Evolutionary conservation across 305 asterid species (phyloP).

Genomic region (Rubia peregrina): DNA sequence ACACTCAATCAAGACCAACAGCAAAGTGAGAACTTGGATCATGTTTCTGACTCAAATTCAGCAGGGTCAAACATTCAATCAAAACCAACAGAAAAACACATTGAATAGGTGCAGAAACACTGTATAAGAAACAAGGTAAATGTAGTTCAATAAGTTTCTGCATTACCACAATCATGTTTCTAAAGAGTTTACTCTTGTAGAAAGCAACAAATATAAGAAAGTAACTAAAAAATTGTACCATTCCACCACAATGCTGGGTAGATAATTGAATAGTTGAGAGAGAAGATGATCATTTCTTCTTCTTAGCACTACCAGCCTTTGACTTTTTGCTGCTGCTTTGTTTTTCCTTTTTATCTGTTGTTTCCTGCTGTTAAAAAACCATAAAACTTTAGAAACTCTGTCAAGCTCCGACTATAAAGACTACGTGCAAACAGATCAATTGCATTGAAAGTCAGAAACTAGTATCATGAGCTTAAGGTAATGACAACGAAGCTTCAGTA

Average conservation of each 20-base stretch:
- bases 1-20: not conserved
- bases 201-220: not conserved
- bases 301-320: slow-evolving; percentile 50
- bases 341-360: slow-evolving; percentile 44
- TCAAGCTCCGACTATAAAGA: not conserved
- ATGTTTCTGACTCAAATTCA: too few species aligned
- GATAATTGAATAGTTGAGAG: not conserved
- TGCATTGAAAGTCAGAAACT: not conserved
- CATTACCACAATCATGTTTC: slow-evolving; percentile 3
- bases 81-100: not conserved
- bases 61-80: not conserved
- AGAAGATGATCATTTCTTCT: slow-evolving; percentile 41
- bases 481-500: not conserved
- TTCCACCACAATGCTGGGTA: not conserved
- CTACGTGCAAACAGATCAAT: not conserved
- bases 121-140: not conserved
- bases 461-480: not conserved
- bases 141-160: not conserved
- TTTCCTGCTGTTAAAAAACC: slow-evolving; percentile 42
- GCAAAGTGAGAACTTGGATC: not conserved
- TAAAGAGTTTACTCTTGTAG: not conserved
- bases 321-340: slow-evolving; percentile 58
- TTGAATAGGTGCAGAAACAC: not conserved
- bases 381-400: not conserved
- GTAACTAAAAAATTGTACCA: slow-evolving; percentile 6